Conservation (phyloP, 202 grass and related monocot species). For the Zoysia matrella region DNA sequence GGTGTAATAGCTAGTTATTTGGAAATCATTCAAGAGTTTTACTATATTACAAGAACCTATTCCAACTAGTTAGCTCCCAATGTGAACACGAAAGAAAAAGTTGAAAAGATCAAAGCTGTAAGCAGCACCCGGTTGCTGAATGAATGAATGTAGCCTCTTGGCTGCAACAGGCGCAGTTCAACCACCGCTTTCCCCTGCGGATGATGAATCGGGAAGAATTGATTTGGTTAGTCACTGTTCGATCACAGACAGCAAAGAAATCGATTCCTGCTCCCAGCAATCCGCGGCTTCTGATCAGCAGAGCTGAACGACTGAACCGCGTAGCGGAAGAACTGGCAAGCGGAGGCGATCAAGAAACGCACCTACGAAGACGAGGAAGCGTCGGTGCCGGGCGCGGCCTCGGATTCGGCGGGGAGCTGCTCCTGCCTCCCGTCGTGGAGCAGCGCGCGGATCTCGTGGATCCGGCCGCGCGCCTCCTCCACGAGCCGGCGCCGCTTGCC, state of each 20-base stretch:
- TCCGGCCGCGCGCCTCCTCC: conserved; percentile 40
- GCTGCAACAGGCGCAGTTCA: background rate
- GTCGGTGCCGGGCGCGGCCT: conserved; percentile 8
- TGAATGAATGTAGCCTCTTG: background rate
- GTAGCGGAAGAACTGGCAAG: background rate
- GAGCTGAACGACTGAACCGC: background rate
- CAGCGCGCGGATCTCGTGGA: conserved; percentile 45
- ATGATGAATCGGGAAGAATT: background rate
- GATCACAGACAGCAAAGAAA: background rate
- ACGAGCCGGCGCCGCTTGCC: conserved; percentile 48
- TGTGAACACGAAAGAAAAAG: background rate
- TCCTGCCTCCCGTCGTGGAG: conserved; percentile 1
- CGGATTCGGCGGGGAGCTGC: background rate
- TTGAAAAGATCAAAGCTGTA: background rate
- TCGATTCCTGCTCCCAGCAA: background rate
- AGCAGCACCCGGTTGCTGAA: background rate
- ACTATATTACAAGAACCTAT: conserved; percentile 22
- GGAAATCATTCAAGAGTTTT: conserved; percentile 11
- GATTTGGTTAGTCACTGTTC: background rate
- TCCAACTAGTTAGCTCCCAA: background rate
- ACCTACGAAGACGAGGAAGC: conserved; percentile 30
- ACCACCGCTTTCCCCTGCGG: conserved; percentile 33
- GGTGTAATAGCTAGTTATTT: background rate
- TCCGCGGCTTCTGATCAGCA: background rate
- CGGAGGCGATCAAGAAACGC: background rate